phyloP scores from a whole-genome alignment of 1,284 basidiomycete genomes.

The Cutaneotrichosporon mucoides region DNA sequence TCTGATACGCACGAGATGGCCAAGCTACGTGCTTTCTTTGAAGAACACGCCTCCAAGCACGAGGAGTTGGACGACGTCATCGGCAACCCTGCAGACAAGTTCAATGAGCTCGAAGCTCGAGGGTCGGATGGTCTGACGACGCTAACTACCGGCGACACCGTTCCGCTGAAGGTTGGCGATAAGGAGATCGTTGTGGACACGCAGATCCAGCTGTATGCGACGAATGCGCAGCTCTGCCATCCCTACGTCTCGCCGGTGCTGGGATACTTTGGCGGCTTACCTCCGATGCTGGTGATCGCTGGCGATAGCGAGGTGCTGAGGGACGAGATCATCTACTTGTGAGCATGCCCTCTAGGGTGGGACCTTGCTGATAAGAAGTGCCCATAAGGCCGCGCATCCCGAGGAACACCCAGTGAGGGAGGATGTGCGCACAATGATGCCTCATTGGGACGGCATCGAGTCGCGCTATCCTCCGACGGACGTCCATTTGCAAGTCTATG shows the following conservation, averaged over 20 bases:
- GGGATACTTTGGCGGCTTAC: slow-evolving; percentile 84
- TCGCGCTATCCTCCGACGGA: slow-evolving; percentile 64
- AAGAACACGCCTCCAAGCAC: neutral
- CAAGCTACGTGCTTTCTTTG: neutral
- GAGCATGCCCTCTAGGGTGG: no score
- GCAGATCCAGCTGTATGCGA: slow-evolving; percentile 86
- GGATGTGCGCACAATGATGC: slow-evolving; percentile 61
- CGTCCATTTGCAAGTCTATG: slow-evolving; percentile 77
- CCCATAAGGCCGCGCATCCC: slow-evolving; percentile 87
- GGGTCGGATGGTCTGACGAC: slow-evolving; percentile 8
- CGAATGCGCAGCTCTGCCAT: slow-evolving; percentile 75
- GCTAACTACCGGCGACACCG: slow-evolving; percentile 30
- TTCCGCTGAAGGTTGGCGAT: slow-evolving; percentile 17
- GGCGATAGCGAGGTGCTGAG: slow-evolving; percentile 88
- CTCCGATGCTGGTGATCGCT: slow-evolving; percentile 78
- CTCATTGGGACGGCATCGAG: slow-evolving; percentile 65
- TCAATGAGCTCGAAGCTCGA: slow-evolving; percentile 9
- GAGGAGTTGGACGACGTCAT: neutral
- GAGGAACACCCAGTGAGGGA: slow-evolving; percentile 65
- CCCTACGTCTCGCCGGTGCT: slow-evolving; percentile 80
- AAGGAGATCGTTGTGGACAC: slow-evolving; percentile 38
- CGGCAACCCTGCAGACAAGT: slow-evolving; percentile 31
- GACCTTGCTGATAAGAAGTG: slow-evolving; percentile 53
- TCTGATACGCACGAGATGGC: neutral
- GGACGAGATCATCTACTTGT: slow-evolving; percentile 88